These are phyloP conservation scores for Hypoxylon intermedium DNA, from an alignment of 495 filamentous ascomycete genomes.

Conservation along the genomic window DNA sequence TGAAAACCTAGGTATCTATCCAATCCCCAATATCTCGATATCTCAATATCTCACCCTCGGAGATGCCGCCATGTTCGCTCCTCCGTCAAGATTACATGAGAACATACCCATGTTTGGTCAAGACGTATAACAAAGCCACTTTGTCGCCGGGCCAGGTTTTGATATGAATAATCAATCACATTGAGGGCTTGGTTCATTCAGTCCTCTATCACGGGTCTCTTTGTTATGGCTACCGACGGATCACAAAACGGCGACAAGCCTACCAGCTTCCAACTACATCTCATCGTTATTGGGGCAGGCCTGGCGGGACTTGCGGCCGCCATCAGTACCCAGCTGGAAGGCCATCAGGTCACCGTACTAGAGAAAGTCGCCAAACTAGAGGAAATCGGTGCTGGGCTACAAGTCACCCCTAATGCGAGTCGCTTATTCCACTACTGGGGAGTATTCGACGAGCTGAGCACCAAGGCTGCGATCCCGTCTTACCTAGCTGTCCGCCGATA, in stretches of 20 bases:
- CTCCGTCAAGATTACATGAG: too few species aligned
- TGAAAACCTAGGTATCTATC: too few species aligned
- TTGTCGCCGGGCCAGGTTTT: background rate
- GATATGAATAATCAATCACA: background rate
- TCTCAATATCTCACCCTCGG: background rate
- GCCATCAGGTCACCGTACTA: slow-evolving; percentile 36
- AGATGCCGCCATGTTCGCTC: background rate
- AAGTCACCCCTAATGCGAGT: slow-evolving; percentile 65
- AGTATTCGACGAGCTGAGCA: slow-evolving; percentile 53
- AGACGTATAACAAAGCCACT: background rate
- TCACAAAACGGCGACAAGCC: slow-evolving; percentile 5
- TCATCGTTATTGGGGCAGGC: slow-evolving; percentile 55
- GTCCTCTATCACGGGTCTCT: background rate
- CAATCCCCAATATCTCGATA: too few species aligned
- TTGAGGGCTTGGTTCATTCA: background rate
- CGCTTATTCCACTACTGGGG: slow-evolving; percentile 63
- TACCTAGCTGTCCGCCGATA: slow-evolving; percentile 66
- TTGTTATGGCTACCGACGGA: slow-evolving; percentile 1
- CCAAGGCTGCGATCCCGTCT: slow-evolving; percentile 58
- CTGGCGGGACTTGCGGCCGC: slow-evolving; percentile 56
- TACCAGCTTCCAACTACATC: slow-evolving; percentile 30
- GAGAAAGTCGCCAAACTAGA: slow-evolving; percentile 30
- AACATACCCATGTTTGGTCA: background rate
- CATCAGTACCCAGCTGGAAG: slow-evolving; percentile 42
- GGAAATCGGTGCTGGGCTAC: slow-evolving; percentile 56